A percentile compares a stretch with the other conserved stretches of the same genome.
phyloP scores from a whole-genome alignment of 148 eudicot species.

The Simmondsia chinensis region DNA sequence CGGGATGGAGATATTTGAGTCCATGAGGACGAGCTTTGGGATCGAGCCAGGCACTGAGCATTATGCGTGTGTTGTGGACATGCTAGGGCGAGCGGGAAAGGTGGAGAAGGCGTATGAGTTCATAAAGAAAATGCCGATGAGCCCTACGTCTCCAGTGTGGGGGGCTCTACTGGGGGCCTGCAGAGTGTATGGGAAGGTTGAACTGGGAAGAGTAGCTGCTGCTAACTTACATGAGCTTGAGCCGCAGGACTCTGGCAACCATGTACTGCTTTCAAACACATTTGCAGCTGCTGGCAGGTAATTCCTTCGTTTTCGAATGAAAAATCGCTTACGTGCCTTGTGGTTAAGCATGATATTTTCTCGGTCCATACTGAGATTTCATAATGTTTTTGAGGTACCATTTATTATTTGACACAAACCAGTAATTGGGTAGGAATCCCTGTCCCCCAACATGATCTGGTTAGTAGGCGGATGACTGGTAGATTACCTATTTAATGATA shows the following conservation, averaged over 20 bases:
- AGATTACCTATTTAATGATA: no score
- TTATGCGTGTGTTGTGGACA: slow-evolving; percentile 57
- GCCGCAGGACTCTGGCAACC: slow-evolving; percentile 58
- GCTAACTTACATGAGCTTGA: slow-evolving; percentile 36
- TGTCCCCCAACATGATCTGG: no score
- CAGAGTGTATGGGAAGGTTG: slow-evolving; percentile 32
- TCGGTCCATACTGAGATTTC: no score
- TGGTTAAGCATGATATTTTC: no score
- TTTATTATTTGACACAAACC: no score
- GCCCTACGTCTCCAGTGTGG: slow-evolving; percentile 60
- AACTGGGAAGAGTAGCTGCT: slow-evolving; percentile 43
- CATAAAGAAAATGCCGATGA: slow-evolving; percentile 46
- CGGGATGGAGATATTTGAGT: slow-evolving; percentile 30
- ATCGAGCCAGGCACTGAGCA: slow-evolving; percentile 45
- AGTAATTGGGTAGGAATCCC: no score
- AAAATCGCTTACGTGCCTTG: no score
- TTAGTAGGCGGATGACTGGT: no score
- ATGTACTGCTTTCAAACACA: slow-evolving; percentile 55
- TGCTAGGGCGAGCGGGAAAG: slow-evolving; percentile 53
- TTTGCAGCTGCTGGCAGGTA: slow-evolving; percentile 43
- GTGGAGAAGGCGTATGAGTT: slow-evolving; percentile 48
- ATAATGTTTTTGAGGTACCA: no score
- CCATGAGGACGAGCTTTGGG: slow-evolving; percentile 28
- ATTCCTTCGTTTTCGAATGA: no score
- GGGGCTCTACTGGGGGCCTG: slow-evolving; percentile 45